Base-by-base conservation (phyloP, 768 basidiomycete species). In the Psilocybe azurescens region DNA sequence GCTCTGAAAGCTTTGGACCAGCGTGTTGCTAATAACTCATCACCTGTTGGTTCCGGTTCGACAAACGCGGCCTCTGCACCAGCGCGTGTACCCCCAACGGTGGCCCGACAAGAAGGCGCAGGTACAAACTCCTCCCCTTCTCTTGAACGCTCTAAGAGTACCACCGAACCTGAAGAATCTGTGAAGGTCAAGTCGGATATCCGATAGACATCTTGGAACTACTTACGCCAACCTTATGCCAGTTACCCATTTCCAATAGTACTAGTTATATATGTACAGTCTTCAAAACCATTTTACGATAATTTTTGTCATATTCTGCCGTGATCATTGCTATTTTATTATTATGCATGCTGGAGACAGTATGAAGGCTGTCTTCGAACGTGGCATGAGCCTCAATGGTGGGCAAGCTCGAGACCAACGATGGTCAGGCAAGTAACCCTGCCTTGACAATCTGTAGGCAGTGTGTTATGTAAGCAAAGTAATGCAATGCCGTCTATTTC, bases 1-100 rank as follows among this genome's bases (percentile, higher is more conserved):
- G 97, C 97, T 32, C 79, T 99, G 69, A 97, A 98, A 75, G 97
- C 97, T 3, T 84, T 99, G 38, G 97, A 99, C 69, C 95, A 97
- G 69, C 86, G 95, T 32, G 75, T 99, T 56, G 94, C 96, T 32
- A 89, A 83, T 63, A 82, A 84, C 18, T 77, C 82, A 50, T 78
- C 83, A 36, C 79, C 83, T 20, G 69, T 75, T 16, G 75, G 75
- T 16, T 71, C 77, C 48, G 70, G 70, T 60, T 72, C 80, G 1
- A 70, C 76, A 7, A 76, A 78, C 60, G 53, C 69, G 29, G 67
- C 65, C 9, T 65, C 78, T 29, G 65, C 70, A 58, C 64, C 66
- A 55, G 41, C 64, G 18, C 67, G 67, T 46, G 53, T 69, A 24
- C 74, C 80, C 16, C 70, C 77, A 13, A 69, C 75, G 36, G 65